Evolutionary conservation across 2,329 filamentous ascomycete species (phyloP), one percentile per base, ranked within the genome.

Genomic region (Cercospora sp.): DNA sequence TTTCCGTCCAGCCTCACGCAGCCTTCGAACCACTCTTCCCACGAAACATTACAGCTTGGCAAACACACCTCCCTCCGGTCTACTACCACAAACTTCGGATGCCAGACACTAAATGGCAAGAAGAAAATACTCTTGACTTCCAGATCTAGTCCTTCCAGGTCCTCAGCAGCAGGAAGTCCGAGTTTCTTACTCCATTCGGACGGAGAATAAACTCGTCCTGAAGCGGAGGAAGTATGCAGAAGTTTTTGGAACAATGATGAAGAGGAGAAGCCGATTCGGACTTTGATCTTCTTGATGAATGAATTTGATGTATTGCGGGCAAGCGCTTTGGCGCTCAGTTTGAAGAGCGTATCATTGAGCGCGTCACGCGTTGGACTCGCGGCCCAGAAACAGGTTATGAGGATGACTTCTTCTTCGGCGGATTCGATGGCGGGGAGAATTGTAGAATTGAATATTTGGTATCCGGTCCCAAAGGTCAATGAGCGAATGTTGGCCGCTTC

Each of bases 21-120:
- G 0, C 90, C 91, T 77, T 96, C 92, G 28, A 94, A 89, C 92
- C 92, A 96, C n/a, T 87, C 80, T 78, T 95, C 92, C 91, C 91
- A 95, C 75, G 90, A 93, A 4, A 96, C 87, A 73, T 96, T 96
- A 78, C 91, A 94, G 73, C 90, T 93, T 0, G 92, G 92, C 9
- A 95, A 78, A 73, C 90, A 89, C 0, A 90, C 90, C 2, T 80
- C 83, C 33, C 82, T 78, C 0, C 89, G 85, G 76, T 96, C 92
- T 1, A 94, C 79, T 13, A 95, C 83, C 42, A 94, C 83, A 72
- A 92, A 94, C 75, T 96, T 96, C 0, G 92, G 90, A 76, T 96
- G 92, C 88, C 95, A 91, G n/a, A 96, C 90, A 74, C 91, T 92
- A 68, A 95, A 89, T 0, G 92, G 92, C 2, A 89, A 82, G 70